phyloP scores from a whole-genome alignment of 192 early-diverging fungal species.

The Podila clonocystis region DNA sequence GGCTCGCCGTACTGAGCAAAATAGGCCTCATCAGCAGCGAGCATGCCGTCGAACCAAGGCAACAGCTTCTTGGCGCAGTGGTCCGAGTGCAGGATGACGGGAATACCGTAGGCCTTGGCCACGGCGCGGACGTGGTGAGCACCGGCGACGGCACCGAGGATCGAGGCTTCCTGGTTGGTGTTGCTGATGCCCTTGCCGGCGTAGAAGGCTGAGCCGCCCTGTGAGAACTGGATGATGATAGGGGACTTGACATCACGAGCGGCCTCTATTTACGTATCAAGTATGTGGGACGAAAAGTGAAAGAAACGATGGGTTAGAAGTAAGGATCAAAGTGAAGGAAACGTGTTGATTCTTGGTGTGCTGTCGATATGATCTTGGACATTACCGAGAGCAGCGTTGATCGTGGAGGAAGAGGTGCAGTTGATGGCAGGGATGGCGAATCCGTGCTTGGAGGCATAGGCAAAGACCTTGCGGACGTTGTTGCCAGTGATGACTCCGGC shows the following conservation, averaged over 20 bases:
- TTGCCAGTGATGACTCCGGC: slow-evolving; percentile 93
- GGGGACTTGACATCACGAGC: slow-evolving; percentile 91
- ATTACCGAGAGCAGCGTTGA: slow-evolving; percentile 82
- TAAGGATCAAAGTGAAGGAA: no score
- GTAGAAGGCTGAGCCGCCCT: slow-evolving; percentile 90
- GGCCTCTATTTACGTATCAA: slow-evolving; percentile 66
- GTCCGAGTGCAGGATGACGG: slow-evolving; percentile 87
- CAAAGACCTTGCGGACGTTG: slow-evolving; percentile 81
- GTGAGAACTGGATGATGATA: slow-evolving; percentile 93
- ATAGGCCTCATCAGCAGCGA: slow-evolving; percentile 91
- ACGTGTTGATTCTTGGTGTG: no score
- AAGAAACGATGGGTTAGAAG: no score
- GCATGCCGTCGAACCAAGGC: slow-evolving; percentile 97
- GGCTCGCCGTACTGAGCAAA: slow-evolving; percentile 91
- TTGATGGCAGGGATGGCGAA: slow-evolving; percentile 97
- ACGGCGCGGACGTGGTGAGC: slow-evolving; percentile 83
- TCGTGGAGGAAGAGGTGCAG: slow-evolving; percentile 89
- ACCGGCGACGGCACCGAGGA: slow-evolving; percentile 89
- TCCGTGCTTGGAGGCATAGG: slow-evolving; percentile 76
- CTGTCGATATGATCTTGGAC: no score
- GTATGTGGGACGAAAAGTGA: neutral
- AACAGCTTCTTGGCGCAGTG: slow-evolving; percentile 97
- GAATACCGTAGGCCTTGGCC: slow-evolving; percentile 84
- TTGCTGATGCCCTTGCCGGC: slow-evolving; percentile 93
- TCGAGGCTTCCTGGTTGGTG: slow-evolving; percentile 86